phyloP scores from a whole-genome alignment of 2,329 filamentous ascomycete species.

The Alternaria triticina region DNA sequence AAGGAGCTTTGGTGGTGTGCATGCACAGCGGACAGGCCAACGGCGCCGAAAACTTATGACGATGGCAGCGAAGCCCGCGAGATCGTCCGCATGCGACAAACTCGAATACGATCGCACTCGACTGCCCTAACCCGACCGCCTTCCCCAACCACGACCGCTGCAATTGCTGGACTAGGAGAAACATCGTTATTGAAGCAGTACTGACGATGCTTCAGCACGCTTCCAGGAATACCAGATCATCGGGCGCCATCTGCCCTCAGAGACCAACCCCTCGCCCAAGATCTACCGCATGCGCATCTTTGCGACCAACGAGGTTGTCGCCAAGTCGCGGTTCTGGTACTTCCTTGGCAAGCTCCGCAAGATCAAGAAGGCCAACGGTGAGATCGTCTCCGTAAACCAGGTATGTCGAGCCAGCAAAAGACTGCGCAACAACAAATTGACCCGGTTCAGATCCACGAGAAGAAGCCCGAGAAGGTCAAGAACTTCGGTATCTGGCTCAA shows the following conservation, averaged over 20 bases:
- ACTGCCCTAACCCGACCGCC: neutral
- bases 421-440: constrained; percentile 16
- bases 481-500: constrained; percentile 99
- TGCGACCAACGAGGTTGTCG: constrained; percentile 95
- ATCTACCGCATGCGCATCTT: constrained; percentile 99
- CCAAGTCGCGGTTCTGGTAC: constrained; percentile 99
- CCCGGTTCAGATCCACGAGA: constrained; percentile 82
- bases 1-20: neutral
- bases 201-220: constrained; percentile 73
- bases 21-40: neutral
- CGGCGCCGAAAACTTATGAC: neutral
- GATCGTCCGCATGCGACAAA: constrained; percentile 2
- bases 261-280: constrained; percentile 95
- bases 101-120: neutral
- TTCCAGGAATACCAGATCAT: constrained; percentile 99
- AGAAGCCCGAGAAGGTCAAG: constrained; percentile 99
- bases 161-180: constrained; percentile 36
- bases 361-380: constrained; percentile 99
- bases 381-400: constrained; percentile 97
- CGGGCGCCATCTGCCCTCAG: constrained; percentile 97
- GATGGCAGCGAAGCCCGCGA: neutral
- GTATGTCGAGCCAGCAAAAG: constrained; percentile 62
- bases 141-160: constrained; percentile 13
- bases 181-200: constrained; percentile 15
- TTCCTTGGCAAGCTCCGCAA: constrained; percentile 99